These are phyloP conservation scores for Pterocarpus santalinus DNA, from an alignment of 306 rosid species.

Conservation along the genomic window DNA sequence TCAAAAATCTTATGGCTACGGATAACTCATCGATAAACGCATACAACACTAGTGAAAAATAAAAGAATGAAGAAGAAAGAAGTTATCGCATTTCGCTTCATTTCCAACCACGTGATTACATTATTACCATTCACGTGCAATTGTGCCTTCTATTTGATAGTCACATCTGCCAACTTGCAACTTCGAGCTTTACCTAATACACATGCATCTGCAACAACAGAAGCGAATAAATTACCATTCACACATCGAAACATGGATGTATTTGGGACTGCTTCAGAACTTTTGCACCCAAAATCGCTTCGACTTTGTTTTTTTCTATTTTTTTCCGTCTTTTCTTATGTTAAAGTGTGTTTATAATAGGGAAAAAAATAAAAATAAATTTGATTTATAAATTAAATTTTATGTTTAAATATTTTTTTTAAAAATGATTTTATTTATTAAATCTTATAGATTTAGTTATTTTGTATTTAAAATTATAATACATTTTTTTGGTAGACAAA, in stretches of 20 bases:
- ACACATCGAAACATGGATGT: neutral
- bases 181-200: constrained; percentile 34
- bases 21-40: neutral
- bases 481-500: no score
- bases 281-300: neutral
- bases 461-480: no score
- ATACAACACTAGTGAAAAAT: neutral
- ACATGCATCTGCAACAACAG: constrained; percentile 18
- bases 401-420: no score
- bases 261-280: neutral
- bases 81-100: neutral
- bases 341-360: no score
- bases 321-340: neutral
- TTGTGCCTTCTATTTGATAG: constrained; percentile 30
- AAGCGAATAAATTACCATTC: neutral
- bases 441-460: no score
- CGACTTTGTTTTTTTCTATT: neutral
- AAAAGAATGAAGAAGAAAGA: neutral
- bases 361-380: no score
- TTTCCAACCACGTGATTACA: constrained; percentile 38
- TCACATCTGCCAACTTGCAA: constrained; percentile 27
- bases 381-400: no score
- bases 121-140: constrained; percentile 47
- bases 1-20: no score
- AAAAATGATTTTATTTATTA: no score